Evolutionary conservation across 306 rosid species (phyloP).

Genomic region (Sicyos edulis): DNA sequence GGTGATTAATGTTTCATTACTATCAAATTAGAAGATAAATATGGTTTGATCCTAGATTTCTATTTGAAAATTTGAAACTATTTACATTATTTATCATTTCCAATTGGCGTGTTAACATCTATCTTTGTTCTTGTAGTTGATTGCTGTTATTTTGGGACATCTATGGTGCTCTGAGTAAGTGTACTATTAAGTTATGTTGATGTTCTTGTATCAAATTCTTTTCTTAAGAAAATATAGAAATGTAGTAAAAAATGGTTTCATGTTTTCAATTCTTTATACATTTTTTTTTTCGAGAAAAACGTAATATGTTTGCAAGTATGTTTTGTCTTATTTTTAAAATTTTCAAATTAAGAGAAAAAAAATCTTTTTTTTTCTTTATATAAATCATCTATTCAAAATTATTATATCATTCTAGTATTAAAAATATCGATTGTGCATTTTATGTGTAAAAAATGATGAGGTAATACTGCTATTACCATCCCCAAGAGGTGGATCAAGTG

Average conservation of each 20-base stretch:
- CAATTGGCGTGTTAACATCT: constrained; percentile 10
- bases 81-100: constrained; percentile 11
- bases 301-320: neutral
- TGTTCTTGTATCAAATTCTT: neutral
- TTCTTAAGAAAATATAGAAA: neutral
- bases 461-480: neutral
- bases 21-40: neutral
- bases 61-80: neutral
- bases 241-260: neutral
- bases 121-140: constrained; percentile 55
- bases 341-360: neutral
- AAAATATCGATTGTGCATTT: neutral
- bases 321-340: neutral
- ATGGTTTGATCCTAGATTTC: neutral
- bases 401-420: neutral
- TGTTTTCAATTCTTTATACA: neutral
- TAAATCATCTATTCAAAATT: neutral
- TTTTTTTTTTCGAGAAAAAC: neutral
- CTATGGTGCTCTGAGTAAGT: constrained; percentile 95
- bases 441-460: neutral
- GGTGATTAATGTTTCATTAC: constrained; percentile 6
- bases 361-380: neutral
- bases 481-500: no score
- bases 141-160: constrained; percentile 85
- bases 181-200: constrained; percentile 16